Base-by-base conservation (phyloP, 805 yeast species). In the Peterozyma xylosa region DNA sequence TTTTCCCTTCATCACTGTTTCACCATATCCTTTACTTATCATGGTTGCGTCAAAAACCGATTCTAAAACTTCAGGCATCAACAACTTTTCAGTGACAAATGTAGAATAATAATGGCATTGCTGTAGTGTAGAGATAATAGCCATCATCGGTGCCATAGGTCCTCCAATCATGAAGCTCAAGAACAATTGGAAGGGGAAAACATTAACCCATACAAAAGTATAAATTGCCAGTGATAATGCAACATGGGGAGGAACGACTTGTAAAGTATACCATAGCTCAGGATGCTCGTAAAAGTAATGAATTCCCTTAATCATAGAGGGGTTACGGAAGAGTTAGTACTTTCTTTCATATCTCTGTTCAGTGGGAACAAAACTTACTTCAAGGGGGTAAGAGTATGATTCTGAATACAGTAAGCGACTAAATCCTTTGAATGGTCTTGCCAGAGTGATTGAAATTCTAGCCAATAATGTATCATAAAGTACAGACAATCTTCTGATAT, bases 1-100 rank as follows among this genome's bases (percentile, higher is more conserved):
- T 47, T 61, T 64, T 2, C 60, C 60, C 42, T 53, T 33, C 35
- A 61, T 45, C 5, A 65, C 66, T 10, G 64, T 48, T 41, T 68
- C 64, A 35, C 60, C 58, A 11, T 63, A 52, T 18, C 52, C 60
- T 42, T 66, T 67, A 32, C 54, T 51, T 29, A 58, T 54, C 39
- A 70, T 45, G 0, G 67, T 63, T 2, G 63, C 57, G 46, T 68
- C 73, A 49, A 68, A 70, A 0, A 44, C 42, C 10, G 35, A 29
- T 21, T 40, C 36, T 15, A 40, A 34, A 14, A 33, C 39, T n/a
- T 44, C 47, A 13, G 38, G 42, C 11, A 44, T 37, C 17, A 44
- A 37, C 9, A 44, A 11, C 14, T 40, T 37, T 30, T 37, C 37
- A 15, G 47, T 40, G 39, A 44, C 39, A 29, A 41, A 44, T 11